These are phyloP conservation scores for Thelonectria rubi DNA, from an alignment of 2,329 filamentous ascomycete genomes.

Conservation along the genomic window DNA sequence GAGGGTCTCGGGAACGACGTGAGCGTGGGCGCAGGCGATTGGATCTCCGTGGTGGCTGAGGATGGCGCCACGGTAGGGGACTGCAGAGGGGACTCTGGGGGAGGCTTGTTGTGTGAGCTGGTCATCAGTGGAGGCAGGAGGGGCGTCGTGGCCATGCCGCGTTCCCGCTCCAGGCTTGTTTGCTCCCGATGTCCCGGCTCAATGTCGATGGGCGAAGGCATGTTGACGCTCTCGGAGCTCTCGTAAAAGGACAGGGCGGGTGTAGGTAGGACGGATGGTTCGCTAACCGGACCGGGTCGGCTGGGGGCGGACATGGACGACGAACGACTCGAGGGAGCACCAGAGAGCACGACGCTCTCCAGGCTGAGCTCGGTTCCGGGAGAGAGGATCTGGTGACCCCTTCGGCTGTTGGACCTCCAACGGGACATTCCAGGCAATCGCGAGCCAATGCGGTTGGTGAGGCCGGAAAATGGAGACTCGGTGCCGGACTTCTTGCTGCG, in stretches of 20 bases:
- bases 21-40: conserved; percentile 60
- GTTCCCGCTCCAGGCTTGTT: conserved; percentile 65
- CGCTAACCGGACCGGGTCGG: conserved; percentile 55
- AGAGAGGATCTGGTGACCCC: conserved; percentile 56
- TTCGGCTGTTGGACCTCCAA: conserved; percentile 58
- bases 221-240: conserved; percentile 63
- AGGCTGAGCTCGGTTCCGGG: conserved; percentile 86
- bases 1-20: conserved; percentile 61
- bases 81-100: conserved; percentile 82
- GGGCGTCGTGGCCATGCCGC: conserved; percentile 77
- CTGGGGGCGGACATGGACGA: conserved; percentile 77
- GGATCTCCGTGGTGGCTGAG: conserved; percentile 50
- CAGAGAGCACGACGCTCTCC: conserved; percentile 74
- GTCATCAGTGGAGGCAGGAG: conserved; percentile 84
- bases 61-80: conserved; percentile 78
- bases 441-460: conserved; percentile 72
- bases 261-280: conserved; percentile 66
- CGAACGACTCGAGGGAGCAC: conserved; percentile 77
- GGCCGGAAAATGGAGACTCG: conserved; percentile 68
- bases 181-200: conserved; percentile 47
- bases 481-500: conserved; percentile 65
- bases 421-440: conserved; percentile 64
- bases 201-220: conserved; percentile 55
- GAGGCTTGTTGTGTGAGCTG: conserved; percentile 62
- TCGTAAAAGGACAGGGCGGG: conserved; percentile 72